Evolutionary conservation across 78 protist genomes (phyloP), one percentile per base, ranked within the genome.

Genomic region (Dictyostelium brefeldianum): DNA sequence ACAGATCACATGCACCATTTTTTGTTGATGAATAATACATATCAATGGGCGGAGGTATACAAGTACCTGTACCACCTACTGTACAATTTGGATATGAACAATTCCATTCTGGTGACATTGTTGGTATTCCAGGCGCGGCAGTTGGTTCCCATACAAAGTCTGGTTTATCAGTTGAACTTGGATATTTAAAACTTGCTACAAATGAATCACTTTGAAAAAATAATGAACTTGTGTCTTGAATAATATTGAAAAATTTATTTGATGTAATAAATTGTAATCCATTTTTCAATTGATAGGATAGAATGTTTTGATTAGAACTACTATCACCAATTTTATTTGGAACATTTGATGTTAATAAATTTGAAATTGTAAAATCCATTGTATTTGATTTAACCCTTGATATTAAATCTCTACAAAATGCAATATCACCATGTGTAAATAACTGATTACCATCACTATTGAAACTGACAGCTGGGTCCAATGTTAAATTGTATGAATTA

Each of bases 381-480:
- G 56, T 73, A n/a, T n/a, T 20, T 46, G 31, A 29, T 1, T 22
- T 15, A n/a, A n/a, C 47, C 56, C 15, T 73, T 46, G 43, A 15
- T 9, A 73, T 20, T 4, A 73, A 22, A 31, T 73, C 51, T 46
- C 79, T 73, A 73, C 79, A 73, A n/a, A 20, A 73, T n/a, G 54
- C 57, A 18, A 73, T 46, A 73, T 73, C 79, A 20, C 50, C 59
- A 47, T 43, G 46, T 46, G 27, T 36, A 43, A 46, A 59, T 59
- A 12, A 51, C 4, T 51, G 10, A 51, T 14, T n/a, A n/a, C n/a
- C 10, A 4, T 8, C 29, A 22, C n/a, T 17, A 18, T 59, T 59
- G 69, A 22, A 22, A 18, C 1, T 6, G 0, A 18, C 7, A 59
- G 10, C 7, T 22, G 29, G n/a, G 7, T 59, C 7, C 10, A 51